Conservation (phyloP, 176 grass and related monocot species). For the Musa acuminata region DNA sequence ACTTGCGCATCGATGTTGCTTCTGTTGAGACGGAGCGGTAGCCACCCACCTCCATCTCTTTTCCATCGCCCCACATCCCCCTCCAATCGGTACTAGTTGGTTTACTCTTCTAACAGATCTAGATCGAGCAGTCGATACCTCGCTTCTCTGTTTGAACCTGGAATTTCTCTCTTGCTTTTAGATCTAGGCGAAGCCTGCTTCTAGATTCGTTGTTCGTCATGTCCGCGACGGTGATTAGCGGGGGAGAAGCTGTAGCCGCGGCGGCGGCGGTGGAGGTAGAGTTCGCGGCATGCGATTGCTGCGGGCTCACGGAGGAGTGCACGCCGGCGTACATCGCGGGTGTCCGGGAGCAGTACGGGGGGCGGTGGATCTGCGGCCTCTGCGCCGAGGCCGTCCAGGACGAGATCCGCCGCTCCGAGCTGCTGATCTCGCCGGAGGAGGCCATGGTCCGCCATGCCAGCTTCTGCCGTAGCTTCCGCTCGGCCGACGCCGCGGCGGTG, state of each 20-base stretch:
- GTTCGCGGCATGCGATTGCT: slow-evolving; percentile 4
- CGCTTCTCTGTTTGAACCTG: no score
- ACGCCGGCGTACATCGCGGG: slow-evolving; percentile 2
- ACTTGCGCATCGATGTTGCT: neutral
- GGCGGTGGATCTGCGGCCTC: slow-evolving; percentile 10
- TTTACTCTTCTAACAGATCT: neutral
- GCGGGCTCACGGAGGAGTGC: slow-evolving; percentile 9
- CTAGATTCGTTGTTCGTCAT: neutral
- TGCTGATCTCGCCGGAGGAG: neutral
- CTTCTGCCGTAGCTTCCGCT: slow-evolving; percentile 3
- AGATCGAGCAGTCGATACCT: neutral
- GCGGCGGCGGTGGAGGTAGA: neutral
- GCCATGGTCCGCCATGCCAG: neutral
- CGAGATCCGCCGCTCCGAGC: slow-evolving; percentile 1
- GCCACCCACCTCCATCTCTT: neutral
- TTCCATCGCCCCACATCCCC: neutral
- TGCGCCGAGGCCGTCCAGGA: slow-evolving; percentile 6
- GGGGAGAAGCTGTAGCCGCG: neutral
- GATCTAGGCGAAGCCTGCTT: neutral
- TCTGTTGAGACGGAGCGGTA: neutral
- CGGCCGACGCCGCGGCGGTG: neutral
- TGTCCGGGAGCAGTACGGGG: neutral
- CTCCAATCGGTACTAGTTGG: no score
- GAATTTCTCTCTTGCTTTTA: neutral
- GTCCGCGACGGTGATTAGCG: neutral